phyloP scores from a whole-genome alignment of 352 stramenopile species.

The Stramenopiles sp. region DNA sequence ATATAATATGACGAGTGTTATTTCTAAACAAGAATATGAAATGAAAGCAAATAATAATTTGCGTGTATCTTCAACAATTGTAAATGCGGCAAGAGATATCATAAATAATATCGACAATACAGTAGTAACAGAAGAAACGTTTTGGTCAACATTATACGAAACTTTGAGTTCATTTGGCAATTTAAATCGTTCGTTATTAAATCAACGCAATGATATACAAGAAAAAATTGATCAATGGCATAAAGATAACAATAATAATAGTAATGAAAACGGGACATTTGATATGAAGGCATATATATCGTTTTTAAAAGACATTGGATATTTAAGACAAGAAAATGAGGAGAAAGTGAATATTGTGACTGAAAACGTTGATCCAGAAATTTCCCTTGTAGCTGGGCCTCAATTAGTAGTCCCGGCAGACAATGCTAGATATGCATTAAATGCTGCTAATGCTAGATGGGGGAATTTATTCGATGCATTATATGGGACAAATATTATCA shows the following conservation, averaged over 20 bases:
- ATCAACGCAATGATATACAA: constrained; percentile 15
- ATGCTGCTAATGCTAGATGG: constrained; percentile 26
- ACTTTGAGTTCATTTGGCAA: constrained; percentile 6
- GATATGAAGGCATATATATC: constrained; percentile 13
- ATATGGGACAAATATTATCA: constrained; percentile 21
- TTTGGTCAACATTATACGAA: neutral
- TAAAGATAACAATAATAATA: constrained; percentile 5
- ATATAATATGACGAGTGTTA: no score
- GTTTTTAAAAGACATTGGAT: constrained; percentile 19
- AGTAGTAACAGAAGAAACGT: neutral
- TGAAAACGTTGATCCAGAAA: constrained; percentile 16
- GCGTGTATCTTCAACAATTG: neutral
- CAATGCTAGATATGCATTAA: constrained; percentile 24
- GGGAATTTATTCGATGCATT: constrained; percentile 22
- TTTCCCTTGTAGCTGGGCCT: constrained; percentile 10
- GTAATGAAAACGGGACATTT: constrained; percentile 7
- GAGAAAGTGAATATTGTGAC: neutral
- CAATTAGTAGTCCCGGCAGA: constrained; percentile 25
- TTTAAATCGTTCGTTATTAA: constrained; percentile 14
- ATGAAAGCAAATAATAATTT: no score
- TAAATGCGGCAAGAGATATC: neutral
- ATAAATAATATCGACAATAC: neutral
- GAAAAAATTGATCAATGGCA: constrained; percentile 16
- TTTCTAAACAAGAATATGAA: no score
- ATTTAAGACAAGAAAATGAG: constrained; percentile 12